Percentiles rank a stretch among this genome's conserved stretches.
Conservation (phyloP, 306 rosid genomes). For the Acacia crassicarpa region DNA sequence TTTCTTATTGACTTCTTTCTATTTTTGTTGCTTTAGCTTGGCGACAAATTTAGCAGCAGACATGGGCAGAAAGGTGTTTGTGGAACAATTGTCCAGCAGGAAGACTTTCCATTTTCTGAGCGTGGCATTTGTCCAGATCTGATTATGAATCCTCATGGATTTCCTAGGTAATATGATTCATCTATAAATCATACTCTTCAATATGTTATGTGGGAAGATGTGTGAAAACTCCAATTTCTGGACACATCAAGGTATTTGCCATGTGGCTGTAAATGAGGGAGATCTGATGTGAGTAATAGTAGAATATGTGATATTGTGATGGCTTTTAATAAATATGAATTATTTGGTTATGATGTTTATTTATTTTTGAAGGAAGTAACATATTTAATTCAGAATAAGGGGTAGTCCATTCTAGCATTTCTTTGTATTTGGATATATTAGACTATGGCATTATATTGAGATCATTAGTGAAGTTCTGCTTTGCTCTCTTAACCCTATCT, state of each 20-base stretch:
- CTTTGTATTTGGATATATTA: not conserved
- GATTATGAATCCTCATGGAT: slow-evolving; percentile 98
- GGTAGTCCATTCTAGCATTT: not conserved
- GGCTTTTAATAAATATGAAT: not conserved
- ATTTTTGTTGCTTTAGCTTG: slow-evolving; percentile 55
- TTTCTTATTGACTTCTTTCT: slow-evolving; percentile 23
- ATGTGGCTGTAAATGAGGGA: not conserved
- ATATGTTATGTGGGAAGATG: not conserved
- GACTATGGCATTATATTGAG: not conserved
- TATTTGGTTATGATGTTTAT: not conserved
- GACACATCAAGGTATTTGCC: not conserved
- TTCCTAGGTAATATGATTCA: slow-evolving; percentile 67
- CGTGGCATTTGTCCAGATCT: slow-evolving; percentile 97
- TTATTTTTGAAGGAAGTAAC: no score
- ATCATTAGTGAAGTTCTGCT: not conserved
- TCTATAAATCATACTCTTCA: not conserved
- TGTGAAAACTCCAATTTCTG: not conserved
- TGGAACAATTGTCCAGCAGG: slow-evolving; percentile 93
- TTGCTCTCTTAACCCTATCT: not conserved
- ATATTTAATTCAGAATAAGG: not conserved
- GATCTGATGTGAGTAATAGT: not conserved
- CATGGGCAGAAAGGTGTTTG: slow-evolving; percentile 99
- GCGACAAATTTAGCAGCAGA: slow-evolving; percentile 98
- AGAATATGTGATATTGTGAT: not conserved
- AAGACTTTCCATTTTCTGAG: slow-evolving; percentile 96